A percentile compares a stretch with the other conserved stretches of the same genome.
Conservation (phyloP, 169 alveolate species). For the Babesia caballi region DNA sequence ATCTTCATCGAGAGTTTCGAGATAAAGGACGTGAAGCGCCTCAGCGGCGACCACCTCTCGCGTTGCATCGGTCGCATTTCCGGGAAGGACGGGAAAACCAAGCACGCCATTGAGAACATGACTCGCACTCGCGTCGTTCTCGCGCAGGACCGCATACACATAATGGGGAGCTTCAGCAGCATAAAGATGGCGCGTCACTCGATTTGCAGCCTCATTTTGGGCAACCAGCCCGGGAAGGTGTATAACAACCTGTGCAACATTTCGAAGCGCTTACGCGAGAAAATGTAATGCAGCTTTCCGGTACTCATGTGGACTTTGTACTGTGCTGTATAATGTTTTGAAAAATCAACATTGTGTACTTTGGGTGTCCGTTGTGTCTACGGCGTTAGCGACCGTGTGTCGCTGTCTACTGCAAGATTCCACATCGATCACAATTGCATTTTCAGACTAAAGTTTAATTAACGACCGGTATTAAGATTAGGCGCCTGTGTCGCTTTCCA, state of each 20-base stretch:
- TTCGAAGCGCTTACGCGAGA: conserved; percentile 89
- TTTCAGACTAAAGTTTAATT: too few relatives aligned
- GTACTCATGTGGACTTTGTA: background rate
- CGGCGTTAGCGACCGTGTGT: too few relatives aligned
- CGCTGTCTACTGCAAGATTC: too few relatives aligned
- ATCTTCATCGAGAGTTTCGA: conserved; percentile 96
- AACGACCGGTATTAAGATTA: too few relatives aligned
- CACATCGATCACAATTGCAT: too few relatives aligned
- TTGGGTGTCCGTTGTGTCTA: too few relatives aligned
- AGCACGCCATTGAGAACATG: conserved; percentile 98
- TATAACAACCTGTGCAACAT: conserved; percentile 90
- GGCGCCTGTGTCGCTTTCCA: too few relatives aligned
- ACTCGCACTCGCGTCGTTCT: conserved; percentile 97
- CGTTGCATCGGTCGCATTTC: conserved; percentile 98
- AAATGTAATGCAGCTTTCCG: conserved; percentile 52
- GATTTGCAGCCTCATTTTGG: conserved; percentile 95
- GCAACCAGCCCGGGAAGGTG: conserved; percentile 96
- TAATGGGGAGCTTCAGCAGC: conserved; percentile 89
- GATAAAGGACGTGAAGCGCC: conserved; percentile 95
- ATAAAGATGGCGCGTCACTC: conserved; percentile 97
- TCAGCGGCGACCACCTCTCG: conserved; percentile 96
- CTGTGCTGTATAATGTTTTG: background rate
- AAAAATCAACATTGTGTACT: too few relatives aligned
- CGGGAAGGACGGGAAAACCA: conserved; percentile 99
- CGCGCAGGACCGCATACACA: conserved; percentile 77